Evolutionary conservation across 495 filamentous ascomycete genomes (phyloP).

Genomic region (Xylaria flabelliformis): DNA sequence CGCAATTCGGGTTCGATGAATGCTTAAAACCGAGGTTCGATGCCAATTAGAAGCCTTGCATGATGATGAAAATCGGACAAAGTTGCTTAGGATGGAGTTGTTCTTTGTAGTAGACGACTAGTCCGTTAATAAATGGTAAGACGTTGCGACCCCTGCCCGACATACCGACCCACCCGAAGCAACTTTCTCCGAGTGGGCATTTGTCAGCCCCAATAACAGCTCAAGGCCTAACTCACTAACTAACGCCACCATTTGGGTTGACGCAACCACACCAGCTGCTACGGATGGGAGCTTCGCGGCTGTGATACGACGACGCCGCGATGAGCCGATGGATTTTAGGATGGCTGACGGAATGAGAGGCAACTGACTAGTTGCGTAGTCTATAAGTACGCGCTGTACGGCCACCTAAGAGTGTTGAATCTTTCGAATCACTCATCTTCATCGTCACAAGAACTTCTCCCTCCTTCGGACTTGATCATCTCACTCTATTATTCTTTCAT

Average conservation of each 20-base stretch:
- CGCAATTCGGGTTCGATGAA: neutral
- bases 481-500: neutral
- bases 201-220: conserved; percentile 15
- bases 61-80: conserved; percentile 8
- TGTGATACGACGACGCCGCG: neutral
- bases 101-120: neutral
- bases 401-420: neutral
- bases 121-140: neutral
- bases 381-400: conserved; percentile 17
- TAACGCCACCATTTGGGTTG: neutral
- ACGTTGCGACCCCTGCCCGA: conserved; percentile 1
- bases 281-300: neutral
- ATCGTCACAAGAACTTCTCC: neutral
- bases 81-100: conserved; percentile 20
- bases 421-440: neutral
- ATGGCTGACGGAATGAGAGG: neutral
- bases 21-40: neutral
- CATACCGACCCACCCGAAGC: conserved; percentile 25
- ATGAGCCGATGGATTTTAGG: neutral
- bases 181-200: conserved; percentile 30
- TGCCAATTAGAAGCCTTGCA: neutral
- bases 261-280: neutral
- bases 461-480: neutral
- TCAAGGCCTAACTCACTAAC: too few relatives aligned
- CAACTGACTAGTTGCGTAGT: neutral